Evolutionary conservation across 192 early-diverging fungal genomes (phyloP).

Genomic region (Coemansia guatemalensis): DNA sequence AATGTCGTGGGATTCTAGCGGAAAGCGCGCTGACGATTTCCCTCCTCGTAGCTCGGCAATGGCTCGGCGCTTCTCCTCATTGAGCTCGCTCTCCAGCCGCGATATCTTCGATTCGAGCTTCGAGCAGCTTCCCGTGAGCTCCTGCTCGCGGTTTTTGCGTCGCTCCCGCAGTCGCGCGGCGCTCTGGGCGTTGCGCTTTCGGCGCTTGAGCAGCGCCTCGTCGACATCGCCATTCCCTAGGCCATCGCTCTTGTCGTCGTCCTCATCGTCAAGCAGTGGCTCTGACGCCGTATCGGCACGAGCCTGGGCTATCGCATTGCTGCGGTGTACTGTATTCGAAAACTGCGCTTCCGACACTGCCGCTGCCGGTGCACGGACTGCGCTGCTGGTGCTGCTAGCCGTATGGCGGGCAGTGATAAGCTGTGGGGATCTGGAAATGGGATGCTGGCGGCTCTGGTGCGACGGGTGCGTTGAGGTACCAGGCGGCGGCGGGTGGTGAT

Average conservation of each 20-base stretch:
- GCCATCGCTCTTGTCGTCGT: not conserved
- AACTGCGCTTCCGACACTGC: not conserved
- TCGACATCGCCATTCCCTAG: conserved; percentile 15
- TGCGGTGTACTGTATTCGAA: not conserved
- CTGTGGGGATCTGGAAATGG: not conserved
- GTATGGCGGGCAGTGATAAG: not conserved
- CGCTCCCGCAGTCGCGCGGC: conserved; percentile 51
- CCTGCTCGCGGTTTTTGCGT: conserved; percentile 43
- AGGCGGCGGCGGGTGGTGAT: not conserved
- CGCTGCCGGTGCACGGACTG: not conserved
- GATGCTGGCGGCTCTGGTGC: not conserved
- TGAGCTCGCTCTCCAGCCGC: conserved; percentile 34
- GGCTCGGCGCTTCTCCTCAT: conserved; percentile 40
- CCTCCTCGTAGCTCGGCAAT: conserved; percentile 2
- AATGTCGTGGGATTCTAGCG: not conserved
- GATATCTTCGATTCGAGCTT: conserved; percentile 39
- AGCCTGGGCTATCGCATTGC: not conserved
- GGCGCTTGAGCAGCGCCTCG: conserved; percentile 42
- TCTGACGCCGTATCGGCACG: not conserved
- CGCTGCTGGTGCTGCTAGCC: not conserved
- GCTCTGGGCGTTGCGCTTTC: conserved; percentile 52
- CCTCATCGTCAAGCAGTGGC: conserved; percentile 4
- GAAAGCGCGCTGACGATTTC: not conserved
- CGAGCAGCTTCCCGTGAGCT: conserved; percentile 32
- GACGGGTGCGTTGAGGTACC: not conserved